Conservation (phyloP, 345 rosid genomes). For the Hibiscus mutabilis region DNA sequence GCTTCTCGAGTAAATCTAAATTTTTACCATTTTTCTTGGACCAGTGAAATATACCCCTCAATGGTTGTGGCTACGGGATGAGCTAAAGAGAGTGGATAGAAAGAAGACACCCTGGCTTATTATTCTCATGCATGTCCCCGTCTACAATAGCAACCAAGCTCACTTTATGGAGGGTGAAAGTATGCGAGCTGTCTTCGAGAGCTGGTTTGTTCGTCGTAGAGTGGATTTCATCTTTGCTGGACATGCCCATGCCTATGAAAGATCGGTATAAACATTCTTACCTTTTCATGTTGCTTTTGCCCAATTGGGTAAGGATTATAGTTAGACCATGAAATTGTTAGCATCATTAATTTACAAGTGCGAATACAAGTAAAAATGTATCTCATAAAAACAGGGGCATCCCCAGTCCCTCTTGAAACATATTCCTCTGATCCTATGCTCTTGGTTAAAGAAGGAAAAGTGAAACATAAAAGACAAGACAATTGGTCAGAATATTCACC, state of each 20-base stretch:
- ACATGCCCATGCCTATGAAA: slow-evolving; percentile 60
- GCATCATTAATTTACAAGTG: neutral
- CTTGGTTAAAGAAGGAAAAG: neutral
- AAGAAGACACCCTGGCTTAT: slow-evolving; percentile 56
- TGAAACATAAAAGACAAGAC: neutral
- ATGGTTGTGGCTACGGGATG: slow-evolving; percentile 42
- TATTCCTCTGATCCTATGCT: neutral
- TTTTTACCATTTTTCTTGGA: neutral
- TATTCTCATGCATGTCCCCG: slow-evolving; percentile 45
- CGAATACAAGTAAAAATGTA: neutral
- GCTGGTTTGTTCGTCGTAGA: slow-evolving; percentile 35
- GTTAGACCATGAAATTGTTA: neutral
- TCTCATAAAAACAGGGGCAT: neutral
- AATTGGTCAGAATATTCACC: neutral
- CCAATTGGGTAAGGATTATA: neutral
- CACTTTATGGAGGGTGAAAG: slow-evolving; percentile 60
- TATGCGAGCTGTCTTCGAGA: slow-evolving; percentile 46
- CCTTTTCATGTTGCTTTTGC: slow-evolving; percentile 3
- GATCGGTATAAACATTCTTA: slow-evolving; percentile 33
- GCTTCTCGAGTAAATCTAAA: neutral
- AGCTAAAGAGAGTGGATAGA: slow-evolving; percentile 42
- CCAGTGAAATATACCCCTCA: slow-evolving; percentile 53
- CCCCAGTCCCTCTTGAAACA: neutral
- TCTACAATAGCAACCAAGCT: slow-evolving; percentile 38
- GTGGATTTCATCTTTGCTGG: slow-evolving; percentile 53